Evolutionary conservation across 2,329 filamentous ascomycete genomes (phyloP), one percentile per base, ranked within the genome.

Genomic region (Stenocarpella maydis): DNA sequence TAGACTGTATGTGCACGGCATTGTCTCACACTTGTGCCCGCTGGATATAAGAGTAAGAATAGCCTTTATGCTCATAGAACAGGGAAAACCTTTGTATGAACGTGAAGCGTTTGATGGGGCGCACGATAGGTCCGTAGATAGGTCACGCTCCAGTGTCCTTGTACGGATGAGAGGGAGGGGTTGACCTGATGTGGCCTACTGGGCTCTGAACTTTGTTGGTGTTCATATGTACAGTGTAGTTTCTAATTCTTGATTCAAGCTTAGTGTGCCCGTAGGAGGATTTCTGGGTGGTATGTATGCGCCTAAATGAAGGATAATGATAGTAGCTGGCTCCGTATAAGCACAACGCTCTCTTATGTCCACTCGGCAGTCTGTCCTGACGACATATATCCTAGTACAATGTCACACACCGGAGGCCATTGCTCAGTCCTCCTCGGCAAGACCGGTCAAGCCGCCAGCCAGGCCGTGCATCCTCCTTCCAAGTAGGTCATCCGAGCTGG

Each of bases 381-480:
- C 26, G 39, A 34, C 14, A 12, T 55, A n/a, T 31, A 34, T 10
- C 19, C 26, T 24, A 34, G 8, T 24, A n/a, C 39, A 15, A n/a
- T 21, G 4, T 24, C n/a, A 28, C 47, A 21, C 26, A 21, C 26
- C 2, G 64, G 15, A 14, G 28, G 17, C 8, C 28, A 39, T 31
- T 24, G 15, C 28, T 69, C 53, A 71, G n/a, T 71, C 55, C 54
- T 85, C 84, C 68, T 84, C 82, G 1, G 80, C 80, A 66, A 82
- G 71, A 15, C 86, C 84, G 28, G 86, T 86, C 75, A 89, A 74
- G 0, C 86, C 83, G 8, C 84, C 85, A 3, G 85, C 84, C 24
- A 89, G 79, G 1, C 87, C 87, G 69, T 88, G 83, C 87, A 89
- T 89, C 58, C 87, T 81, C 72, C 87, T 79, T 0, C 85, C 82